phyloP scores from a whole-genome alignment of 2,329 filamentous ascomycete species.

The Sporothrix pseudoabietina region DNA sequence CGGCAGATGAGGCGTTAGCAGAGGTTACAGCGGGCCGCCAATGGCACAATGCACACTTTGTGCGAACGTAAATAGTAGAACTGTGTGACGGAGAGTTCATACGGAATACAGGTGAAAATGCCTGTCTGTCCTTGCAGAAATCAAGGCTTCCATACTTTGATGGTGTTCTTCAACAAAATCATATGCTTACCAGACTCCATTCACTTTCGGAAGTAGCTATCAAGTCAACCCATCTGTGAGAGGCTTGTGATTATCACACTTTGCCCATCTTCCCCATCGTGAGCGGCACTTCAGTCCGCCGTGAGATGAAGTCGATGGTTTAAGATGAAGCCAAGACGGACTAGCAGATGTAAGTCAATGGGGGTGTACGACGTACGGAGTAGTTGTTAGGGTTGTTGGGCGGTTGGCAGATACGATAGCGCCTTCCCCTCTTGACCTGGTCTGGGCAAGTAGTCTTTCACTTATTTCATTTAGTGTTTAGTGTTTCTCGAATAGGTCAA shows the following conservation, averaged over 20 bases:
- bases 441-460: not conserved
- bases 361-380: too few relatives aligned
- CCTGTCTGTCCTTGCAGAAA: too few relatives aligned
- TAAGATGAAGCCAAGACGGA: not conserved
- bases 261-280: not conserved
- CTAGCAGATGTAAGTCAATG: constrained; percentile 5
- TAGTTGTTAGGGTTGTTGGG: not conserved
- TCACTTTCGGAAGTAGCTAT: too few relatives aligned
- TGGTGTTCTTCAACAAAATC: too few relatives aligned
- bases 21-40: constrained; percentile 10
- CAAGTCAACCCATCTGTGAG: too few relatives aligned
- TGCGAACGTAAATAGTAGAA: too few relatives aligned
- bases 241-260: too few relatives aligned
- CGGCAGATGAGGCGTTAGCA: not conserved
- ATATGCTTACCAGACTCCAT: too few relatives aligned
- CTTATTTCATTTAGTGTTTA: not conserved
- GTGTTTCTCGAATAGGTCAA: too few relatives aligned
- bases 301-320: not conserved
- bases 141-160: too few relatives aligned
- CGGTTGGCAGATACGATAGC: not conserved
- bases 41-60: not conserved
- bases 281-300: constrained; percentile 4
- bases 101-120: not conserved
- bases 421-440: constrained; percentile 7
- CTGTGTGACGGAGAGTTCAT: not conserved